Evolutionary conservation across 331 rosid genomes (phyloP).

Genomic region (Rosa hybrid): DNA sequence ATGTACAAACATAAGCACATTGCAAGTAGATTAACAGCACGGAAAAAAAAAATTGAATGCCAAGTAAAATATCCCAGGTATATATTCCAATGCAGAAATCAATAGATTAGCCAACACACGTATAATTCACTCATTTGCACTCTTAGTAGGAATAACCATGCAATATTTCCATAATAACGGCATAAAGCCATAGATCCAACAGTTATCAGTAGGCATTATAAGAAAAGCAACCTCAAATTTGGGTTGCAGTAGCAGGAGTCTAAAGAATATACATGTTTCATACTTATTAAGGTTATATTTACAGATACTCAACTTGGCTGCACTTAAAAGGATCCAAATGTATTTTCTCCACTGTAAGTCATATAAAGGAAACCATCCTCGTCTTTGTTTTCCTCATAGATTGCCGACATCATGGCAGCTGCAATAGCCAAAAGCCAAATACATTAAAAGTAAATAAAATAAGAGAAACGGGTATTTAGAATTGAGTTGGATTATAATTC

Average conservation of each 20-base stretch:
- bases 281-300: constrained; percentile 17
- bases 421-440: constrained; percentile 9
- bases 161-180: constrained; percentile 16
- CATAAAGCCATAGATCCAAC: constrained; percentile 11
- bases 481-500: constrained; percentile 2
- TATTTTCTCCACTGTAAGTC: constrained; percentile 58
- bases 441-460: neutral
- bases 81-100: no score
- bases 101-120: neutral
- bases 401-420: constrained; percentile 60
- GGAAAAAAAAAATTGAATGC: no score
- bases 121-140: neutral
- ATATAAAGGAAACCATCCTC: constrained; percentile 59
- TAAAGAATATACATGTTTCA: constrained; percentile 27
- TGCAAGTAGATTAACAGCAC: no score
- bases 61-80: no score
- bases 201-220: constrained; percentile 9
- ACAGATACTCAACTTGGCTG: constrained; percentile 15
- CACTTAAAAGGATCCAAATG: constrained; percentile 36
- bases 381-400: constrained; percentile 52
- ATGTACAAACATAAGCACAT: no score
- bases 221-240: neutral
- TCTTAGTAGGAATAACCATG: constrained; percentile 16
- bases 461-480: neutral
- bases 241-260: constrained; percentile 15